phyloP scores from a whole-genome alignment of 768 basidiomycete genomes.

The Naematelia encephala region DNA sequence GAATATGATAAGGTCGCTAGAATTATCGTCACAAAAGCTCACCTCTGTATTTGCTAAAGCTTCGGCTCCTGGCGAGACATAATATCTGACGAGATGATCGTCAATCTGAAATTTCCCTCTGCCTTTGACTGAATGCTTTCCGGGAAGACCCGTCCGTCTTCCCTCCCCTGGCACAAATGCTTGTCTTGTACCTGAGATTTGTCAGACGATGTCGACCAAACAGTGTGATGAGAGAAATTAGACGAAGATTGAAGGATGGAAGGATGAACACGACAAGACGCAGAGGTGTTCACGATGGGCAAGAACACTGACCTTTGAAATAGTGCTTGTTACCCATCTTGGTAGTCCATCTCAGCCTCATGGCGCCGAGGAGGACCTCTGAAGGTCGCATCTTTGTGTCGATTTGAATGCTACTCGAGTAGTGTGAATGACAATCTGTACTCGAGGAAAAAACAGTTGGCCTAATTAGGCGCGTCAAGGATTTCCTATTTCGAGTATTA shows the following conservation, averaged over 20 bases:
- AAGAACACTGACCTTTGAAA: constrained; percentile 73
- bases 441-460: too few species aligned
- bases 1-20: neutral
- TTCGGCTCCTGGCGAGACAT: constrained; percentile 63
- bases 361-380: constrained; percentile 56
- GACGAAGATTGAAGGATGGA: neutral
- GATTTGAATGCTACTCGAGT: too few species aligned
- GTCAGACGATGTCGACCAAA: neutral
- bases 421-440: too few species aligned
- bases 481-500: too few species aligned
- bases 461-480: too few species aligned
- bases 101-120: constrained; percentile 72
- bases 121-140: constrained; percentile 73
- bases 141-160: constrained; percentile 81
- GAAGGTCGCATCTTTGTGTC: constrained; percentile 36
- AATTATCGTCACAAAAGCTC: constrained; percentile 10
- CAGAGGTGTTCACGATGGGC: neutral
- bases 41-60: constrained; percentile 37
- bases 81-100: constrained; percentile 78
- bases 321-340: constrained; percentile 93
- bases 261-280: neutral
- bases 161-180: constrained; percentile 73
- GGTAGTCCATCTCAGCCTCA: constrained; percentile 72
- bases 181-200: constrained; percentile 68
- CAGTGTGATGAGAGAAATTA: neutral